Percentiles rank a stretch among this genome's conserved stretches.
Conservation (phyloP, 2,329 filamentous ascomycete species). For the Arthrinium puccinioides region DNA sequence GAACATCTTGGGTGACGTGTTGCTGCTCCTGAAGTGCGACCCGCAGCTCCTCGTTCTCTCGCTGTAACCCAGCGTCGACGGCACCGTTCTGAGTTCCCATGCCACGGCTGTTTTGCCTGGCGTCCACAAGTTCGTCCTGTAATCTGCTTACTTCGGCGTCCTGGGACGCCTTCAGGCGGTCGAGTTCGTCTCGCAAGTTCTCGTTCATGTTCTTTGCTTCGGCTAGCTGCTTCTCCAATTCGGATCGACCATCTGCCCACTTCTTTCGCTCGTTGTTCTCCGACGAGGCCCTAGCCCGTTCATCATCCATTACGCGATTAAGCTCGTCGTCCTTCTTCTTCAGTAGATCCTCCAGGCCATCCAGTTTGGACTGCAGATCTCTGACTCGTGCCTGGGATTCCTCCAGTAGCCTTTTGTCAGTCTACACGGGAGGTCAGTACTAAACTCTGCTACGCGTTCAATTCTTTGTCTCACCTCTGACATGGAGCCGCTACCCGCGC, state of each 20-base stretch:
- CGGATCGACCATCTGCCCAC: constrained; percentile 57
- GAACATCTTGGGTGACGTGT: constrained; percentile 78
- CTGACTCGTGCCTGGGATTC: constrained; percentile 76
- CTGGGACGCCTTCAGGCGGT: constrained; percentile 64
- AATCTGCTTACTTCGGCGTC: constrained; percentile 55
- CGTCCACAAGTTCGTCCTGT: constrained; percentile 54
- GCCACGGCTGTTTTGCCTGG: constrained; percentile 26
- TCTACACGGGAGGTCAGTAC: constrained; percentile 26
- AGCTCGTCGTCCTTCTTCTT: constrained; percentile 68
- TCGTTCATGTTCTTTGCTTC: constrained; percentile 72
- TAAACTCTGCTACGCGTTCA: constrained; percentile 8
- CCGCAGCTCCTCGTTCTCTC: constrained; percentile 64
- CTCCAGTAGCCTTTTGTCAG: constrained; percentile 64
- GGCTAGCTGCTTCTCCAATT: constrained; percentile 66
- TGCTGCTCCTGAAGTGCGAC: constrained; percentile 65
- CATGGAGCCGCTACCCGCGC: constrained; percentile 19
- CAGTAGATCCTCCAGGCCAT: constrained; percentile 61
- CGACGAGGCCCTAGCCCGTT: constrained; percentile 44
- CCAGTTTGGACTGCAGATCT: constrained; percentile 67
- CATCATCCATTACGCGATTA: constrained; percentile 48
- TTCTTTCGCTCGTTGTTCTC: constrained; percentile 60
- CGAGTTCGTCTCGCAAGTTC: constrained; percentile 72
- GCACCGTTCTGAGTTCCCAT: constrained; percentile 14
- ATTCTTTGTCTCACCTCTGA: constrained; percentile 27
- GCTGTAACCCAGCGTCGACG: constrained; percentile 49